Evolutionary conservation across 192 early-diverging fungal genomes (phyloP).

Genomic region (Mortierella alpina): DNA sequence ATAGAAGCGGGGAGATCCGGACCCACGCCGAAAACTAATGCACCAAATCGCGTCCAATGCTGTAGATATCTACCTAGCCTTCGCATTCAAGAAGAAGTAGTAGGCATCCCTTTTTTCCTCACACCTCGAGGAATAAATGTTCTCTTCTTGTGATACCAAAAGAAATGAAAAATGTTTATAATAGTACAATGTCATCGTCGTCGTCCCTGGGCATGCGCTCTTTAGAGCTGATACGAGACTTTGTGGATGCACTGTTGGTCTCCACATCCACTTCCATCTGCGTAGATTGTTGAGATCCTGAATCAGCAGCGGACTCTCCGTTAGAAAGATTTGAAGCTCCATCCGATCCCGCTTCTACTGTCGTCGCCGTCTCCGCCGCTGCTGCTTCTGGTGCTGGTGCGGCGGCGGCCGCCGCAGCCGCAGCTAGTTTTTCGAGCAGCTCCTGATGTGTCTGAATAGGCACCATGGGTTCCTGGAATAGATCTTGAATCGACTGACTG

Average conservation of each 20-base stretch:
- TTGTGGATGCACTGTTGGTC: too few species aligned
- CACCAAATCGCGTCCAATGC: background rate
- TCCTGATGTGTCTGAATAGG: conserved; percentile 22
- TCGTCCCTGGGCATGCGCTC: background rate
- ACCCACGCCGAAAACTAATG: background rate
- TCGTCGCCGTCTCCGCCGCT: background rate
- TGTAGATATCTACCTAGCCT: conserved; percentile 72
- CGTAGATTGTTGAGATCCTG: conserved; percentile 12
- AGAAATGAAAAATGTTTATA: background rate
- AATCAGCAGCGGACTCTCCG: background rate
- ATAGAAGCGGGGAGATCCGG: background rate
- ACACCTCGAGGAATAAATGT: background rate
- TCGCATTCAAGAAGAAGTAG: conserved; percentile 75
- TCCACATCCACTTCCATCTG: conserved; percentile 21
- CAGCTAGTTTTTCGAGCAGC: background rate
- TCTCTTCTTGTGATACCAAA: background rate
- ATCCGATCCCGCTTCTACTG: background rate
- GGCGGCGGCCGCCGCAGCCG: background rate
- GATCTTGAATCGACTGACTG: conserved; percentile 29
- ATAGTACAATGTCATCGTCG: background rate
- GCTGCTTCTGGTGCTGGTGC: background rate
- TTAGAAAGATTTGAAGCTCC: background rate
- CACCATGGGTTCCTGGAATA: conserved; percentile 35
- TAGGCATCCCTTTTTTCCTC: background rate
- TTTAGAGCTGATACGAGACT: too few species aligned